Percentiles rank a stretch among this genome's conserved stretches.
phyloP scores from a whole-genome alignment of 2,329 filamentous ascomycete species.

The Cordyceps fumosorosea region DNA sequence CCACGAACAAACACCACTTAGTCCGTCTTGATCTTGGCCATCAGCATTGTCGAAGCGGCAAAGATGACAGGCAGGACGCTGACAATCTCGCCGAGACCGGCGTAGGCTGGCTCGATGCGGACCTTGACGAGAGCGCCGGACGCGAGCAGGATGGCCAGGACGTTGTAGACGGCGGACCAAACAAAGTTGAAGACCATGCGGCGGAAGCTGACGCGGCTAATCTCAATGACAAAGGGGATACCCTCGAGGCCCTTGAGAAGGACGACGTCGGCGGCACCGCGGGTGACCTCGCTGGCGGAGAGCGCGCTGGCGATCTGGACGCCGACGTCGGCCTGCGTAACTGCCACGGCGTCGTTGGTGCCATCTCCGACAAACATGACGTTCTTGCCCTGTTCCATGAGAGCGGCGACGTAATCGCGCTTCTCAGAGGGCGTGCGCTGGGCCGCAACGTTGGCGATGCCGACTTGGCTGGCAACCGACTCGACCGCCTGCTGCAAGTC shows the following conservation, averaged over 20 bases:
- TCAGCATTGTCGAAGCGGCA: constrained; percentile 24
- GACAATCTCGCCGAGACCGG: constrained; percentile 58
- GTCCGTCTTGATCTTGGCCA: constrained; percentile 16
- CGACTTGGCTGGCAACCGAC: constrained; percentile 37
- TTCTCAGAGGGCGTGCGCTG: constrained; percentile 49
- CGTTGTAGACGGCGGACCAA: constrained; percentile 58
- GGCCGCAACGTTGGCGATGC: constrained; percentile 34
- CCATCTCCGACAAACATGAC: constrained; percentile 58
- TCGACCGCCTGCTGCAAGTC: constrained; percentile 45
- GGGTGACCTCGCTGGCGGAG: constrained; percentile 44
- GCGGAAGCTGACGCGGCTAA: constrained; percentile 29
- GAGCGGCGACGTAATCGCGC: constrained; percentile 40
- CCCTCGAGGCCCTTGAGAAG: constrained; percentile 46
- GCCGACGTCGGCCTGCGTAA: constrained; percentile 55
- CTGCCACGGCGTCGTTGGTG: constrained; percentile 56
- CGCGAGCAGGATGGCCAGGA: constrained; percentile 53
- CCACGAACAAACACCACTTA: not conserved
- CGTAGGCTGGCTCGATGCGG: constrained; percentile 42
- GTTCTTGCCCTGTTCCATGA: constrained; percentile 25
- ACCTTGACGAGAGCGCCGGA: constrained; percentile 50
- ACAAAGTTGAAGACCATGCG: constrained; percentile 54
- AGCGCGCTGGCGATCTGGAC: constrained; percentile 46
- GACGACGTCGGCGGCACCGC: constrained; percentile 50
- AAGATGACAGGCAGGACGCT: constrained; percentile 57
- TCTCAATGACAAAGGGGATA: constrained; percentile 44